These are phyloP conservation scores for Pyrenophora tritici-repentis DNA, from an alignment of 2,329 filamentous ascomycete species.

Conservation along the genomic window DNA sequence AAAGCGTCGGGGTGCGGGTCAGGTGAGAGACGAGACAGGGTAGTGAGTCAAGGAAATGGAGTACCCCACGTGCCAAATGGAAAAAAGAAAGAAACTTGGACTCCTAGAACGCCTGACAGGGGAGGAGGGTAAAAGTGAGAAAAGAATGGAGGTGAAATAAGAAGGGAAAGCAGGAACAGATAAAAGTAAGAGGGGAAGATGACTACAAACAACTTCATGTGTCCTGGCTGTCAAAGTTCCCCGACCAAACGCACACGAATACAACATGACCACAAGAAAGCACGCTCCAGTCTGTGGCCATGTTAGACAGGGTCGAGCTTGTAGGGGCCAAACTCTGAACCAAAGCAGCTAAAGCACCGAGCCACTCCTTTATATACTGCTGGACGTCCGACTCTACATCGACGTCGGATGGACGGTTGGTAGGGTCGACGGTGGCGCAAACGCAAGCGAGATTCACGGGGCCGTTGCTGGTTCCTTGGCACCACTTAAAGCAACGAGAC, in stretches of 20 bases:
- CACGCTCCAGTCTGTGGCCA: conserved; percentile 23
- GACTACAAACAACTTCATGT: background rate
- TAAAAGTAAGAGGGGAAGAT: background rate
- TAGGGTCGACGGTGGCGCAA: conserved; percentile 5
- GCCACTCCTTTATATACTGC: background rate
- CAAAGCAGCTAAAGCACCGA: conserved; percentile 15
- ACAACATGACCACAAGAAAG: conserved; percentile 14
- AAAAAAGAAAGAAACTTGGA: background rate
- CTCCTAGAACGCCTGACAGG: background rate
- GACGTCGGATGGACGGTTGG: conserved; percentile 6
- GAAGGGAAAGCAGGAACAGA: background rate
- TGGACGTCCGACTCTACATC: conserved; percentile 5
- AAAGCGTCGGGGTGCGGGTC: no score
- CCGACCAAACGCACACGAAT: conserved; percentile 10
- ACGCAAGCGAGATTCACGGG: conserved; percentile 23
- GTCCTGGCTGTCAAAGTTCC: background rate
- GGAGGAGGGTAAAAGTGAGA: background rate
- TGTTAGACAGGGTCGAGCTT: conserved; percentile 9
- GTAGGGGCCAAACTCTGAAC: conserved; percentile 8
- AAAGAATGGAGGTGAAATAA: background rate
- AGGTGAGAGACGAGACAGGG: no score
- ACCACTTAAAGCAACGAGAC: conserved; percentile 6
- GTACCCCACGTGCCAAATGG: background rate
- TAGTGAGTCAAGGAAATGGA: no score
- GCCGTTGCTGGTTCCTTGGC: conserved; percentile 12